phyloP scores from a whole-genome alignment of 352 stramenopile genomes.

The Pythium utonaiense region DNA sequence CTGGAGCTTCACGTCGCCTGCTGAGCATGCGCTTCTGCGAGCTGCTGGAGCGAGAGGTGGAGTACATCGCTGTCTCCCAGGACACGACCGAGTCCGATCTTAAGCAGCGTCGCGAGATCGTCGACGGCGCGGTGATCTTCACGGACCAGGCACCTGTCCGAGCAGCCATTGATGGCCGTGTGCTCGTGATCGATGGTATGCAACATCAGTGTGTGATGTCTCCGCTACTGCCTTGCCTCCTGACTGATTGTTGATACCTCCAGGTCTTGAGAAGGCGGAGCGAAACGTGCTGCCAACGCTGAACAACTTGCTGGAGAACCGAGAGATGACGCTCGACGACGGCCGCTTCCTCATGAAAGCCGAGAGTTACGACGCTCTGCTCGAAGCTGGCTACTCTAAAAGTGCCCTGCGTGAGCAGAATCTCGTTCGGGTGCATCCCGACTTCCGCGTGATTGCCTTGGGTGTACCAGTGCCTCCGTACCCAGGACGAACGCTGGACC shows the following conservation, averaged over 20 bases:
- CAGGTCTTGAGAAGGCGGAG: slow-evolving; percentile 92
- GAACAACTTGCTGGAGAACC: slow-evolving; percentile 97
- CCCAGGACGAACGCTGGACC: slow-evolving; percentile 78
- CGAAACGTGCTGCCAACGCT: slow-evolving; percentile 96
- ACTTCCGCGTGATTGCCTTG: slow-evolving; percentile 93
- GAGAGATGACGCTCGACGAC: slow-evolving; percentile 94
- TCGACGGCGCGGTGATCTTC: slow-evolving; percentile 73
- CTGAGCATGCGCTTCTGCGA: slow-evolving; percentile 86
- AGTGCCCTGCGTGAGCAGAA: slow-evolving; percentile 53
- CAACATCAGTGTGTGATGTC: no score
- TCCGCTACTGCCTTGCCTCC: no score
- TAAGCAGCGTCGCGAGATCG: slow-evolving; percentile 84
- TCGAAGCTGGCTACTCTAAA: slow-evolving; percentile 47
- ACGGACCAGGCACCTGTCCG: slow-evolving; percentile 91
- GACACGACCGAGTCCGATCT: slow-evolving; percentile 94
- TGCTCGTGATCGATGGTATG: slow-evolving; percentile 94
- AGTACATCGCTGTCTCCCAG: slow-evolving; percentile 90
- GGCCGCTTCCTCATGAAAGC: slow-evolving; percentile 91
- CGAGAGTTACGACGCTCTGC: slow-evolving; percentile 69
- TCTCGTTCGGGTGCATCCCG: slow-evolving; percentile 81
- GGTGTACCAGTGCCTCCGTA: slow-evolving; percentile 86
- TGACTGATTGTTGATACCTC: neutral
- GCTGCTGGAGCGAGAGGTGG: slow-evolving; percentile 77
- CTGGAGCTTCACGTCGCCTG: slow-evolving; percentile 63
- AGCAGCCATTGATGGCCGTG: slow-evolving; percentile 90